Evolutionary conservation across 2,329 filamentous ascomycete genomes (phyloP).

Genomic region (Aphanoascus verrucosus): DNA sequence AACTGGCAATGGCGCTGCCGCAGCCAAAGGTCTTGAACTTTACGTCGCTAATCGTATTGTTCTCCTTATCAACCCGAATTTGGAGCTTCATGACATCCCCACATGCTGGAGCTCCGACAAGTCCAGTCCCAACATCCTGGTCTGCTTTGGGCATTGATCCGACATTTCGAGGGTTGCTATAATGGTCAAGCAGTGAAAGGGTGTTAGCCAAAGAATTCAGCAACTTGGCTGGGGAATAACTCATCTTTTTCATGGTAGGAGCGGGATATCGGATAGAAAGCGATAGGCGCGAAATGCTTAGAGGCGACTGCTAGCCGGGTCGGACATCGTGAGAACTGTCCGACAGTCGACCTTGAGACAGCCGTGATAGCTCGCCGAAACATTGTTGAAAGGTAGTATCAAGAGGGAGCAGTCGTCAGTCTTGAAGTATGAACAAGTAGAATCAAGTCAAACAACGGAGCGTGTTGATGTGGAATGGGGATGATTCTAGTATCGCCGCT

Average conservation of each 20-base stretch:
- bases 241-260: slow-evolving; percentile 58
- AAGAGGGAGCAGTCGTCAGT: too few relatives aligned
- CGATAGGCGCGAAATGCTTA: slow-evolving; percentile 29
- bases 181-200: slow-evolving; percentile 63
- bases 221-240: slow-evolving; percentile 21
- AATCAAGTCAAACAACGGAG: too few relatives aligned
- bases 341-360: slow-evolving; percentile 44
- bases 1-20: slow-evolving; percentile 86
- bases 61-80: slow-evolving; percentile 80
- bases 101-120: slow-evolving; percentile 81
- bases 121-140: slow-evolving; percentile 73
- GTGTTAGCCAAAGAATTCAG: slow-evolving; percentile 27
- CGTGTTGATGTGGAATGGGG: too few relatives aligned
- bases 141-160: slow-evolving; percentile 71
- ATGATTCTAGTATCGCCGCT: too few relatives aligned
- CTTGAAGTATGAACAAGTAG: too few relatives aligned
- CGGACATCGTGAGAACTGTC: slow-evolving; percentile 33
- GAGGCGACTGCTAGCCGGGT: slow-evolving; percentile 31
- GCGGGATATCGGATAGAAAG: slow-evolving; percentile 33
- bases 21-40: slow-evolving; percentile 98
- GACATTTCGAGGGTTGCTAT: slow-evolving; percentile 67
- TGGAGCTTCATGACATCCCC: slow-evolving; percentile 92
- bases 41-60: slow-evolving; percentile 82
- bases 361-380: slow-evolving; percentile 47
- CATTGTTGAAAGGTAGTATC: slow-evolving; percentile 33